These are phyloP conservation scores for Kernera saxatilis DNA, from an alignment of 345 rosid genomes.

Conservation along the genomic window DNA sequence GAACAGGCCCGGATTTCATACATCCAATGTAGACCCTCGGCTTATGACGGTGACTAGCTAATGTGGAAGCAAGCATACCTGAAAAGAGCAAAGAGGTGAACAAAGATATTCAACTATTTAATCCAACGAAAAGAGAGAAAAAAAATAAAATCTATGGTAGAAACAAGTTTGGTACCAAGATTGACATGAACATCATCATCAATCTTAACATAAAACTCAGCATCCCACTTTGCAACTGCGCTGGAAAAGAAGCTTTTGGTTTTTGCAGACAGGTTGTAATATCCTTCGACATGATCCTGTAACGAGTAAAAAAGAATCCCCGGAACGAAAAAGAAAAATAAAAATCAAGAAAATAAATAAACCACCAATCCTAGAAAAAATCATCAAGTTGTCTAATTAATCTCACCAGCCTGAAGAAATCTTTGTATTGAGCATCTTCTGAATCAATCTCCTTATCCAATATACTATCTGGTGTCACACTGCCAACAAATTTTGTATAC, in stretches of 20 bases:
- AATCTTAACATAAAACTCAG: conserved; percentile 86
- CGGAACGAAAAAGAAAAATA: neutral
- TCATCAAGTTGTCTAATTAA: neutral
- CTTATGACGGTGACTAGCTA: conserved; percentile 74
- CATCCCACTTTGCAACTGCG: conserved; percentile 93
- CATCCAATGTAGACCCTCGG: conserved; percentile 91
- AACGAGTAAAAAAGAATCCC: conserved; percentile 6
- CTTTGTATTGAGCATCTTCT: conserved; percentile 87
- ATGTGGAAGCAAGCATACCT: conserved; percentile 83
- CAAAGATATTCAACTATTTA: neutral
- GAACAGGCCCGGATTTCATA: conserved; percentile 99
- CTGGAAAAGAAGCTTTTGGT: conserved; percentile 86
- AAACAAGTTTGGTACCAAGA: conserved; percentile 52
- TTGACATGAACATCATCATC: conserved; percentile 99
- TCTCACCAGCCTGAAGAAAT: conserved; percentile 88
- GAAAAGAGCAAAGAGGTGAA: neutral
- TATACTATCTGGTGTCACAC: conserved; percentile 75
- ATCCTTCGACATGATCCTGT: conserved; percentile 96
- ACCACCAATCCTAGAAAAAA: neutral
- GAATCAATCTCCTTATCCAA: conserved; percentile 93
- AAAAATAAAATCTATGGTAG: neutral
- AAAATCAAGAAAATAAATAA: neutral
- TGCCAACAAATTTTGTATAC: conserved; percentile 27
- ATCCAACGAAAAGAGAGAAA: neutral
- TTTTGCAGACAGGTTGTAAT: conserved; percentile 89